phyloP scores from a whole-genome alignment of 2,329 filamentous ascomycete species.

The Exophiala alcalophila region DNA sequence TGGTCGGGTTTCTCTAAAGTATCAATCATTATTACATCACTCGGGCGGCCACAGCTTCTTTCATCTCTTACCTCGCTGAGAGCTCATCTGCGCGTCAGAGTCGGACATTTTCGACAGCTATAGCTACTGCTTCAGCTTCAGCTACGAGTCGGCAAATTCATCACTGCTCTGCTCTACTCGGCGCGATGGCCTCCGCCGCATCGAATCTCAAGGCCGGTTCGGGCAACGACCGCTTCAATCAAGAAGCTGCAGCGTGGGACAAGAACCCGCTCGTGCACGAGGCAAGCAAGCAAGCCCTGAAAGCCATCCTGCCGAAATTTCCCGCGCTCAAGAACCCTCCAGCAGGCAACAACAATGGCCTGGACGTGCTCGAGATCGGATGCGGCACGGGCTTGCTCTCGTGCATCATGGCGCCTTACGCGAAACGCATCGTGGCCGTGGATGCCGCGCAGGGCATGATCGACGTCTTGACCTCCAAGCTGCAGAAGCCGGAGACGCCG shows the following conservation, averaged over 20 bases:
- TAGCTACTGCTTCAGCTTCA: too few relatives aligned
- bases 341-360: slow-evolving; percentile 30
- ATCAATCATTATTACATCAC: too few relatives aligned
- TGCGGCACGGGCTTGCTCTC: slow-evolving; percentile 57
- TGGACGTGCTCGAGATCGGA: slow-evolving; percentile 56
- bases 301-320: slow-evolving; percentile 44
- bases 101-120: too few relatives aligned
- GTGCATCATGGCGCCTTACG: slow-evolving; percentile 48
- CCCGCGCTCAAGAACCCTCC: slow-evolving; percentile 33
- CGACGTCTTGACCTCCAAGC: slow-evolving; percentile 47
- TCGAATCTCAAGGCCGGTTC: slow-evolving; percentile 20
- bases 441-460: slow-evolving; percentile 58
- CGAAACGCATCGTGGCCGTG: slow-evolving; percentile 50
- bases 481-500: slow-evolving; percentile 33
- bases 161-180: too few relatives aligned
- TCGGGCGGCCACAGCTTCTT: too few relatives aligned
- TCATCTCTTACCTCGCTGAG: too few relatives aligned
- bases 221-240: slow-evolving; percentile 52
- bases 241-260: slow-evolving; percentile 56
- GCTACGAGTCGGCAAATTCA: too few relatives aligned
- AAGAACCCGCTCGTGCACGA: slow-evolving; percentile 50
- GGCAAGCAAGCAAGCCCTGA: slow-evolving; percentile 44
- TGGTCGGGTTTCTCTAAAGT: too few relatives aligned
- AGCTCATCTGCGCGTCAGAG: too few relatives aligned
- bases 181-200: slow-evolving; percentile 25